Evolutionary conservation across 1,284 basidiomycete species (phyloP), one percentile per base, ranked within the genome.

Genomic region (Irpex lacteus): DNA sequence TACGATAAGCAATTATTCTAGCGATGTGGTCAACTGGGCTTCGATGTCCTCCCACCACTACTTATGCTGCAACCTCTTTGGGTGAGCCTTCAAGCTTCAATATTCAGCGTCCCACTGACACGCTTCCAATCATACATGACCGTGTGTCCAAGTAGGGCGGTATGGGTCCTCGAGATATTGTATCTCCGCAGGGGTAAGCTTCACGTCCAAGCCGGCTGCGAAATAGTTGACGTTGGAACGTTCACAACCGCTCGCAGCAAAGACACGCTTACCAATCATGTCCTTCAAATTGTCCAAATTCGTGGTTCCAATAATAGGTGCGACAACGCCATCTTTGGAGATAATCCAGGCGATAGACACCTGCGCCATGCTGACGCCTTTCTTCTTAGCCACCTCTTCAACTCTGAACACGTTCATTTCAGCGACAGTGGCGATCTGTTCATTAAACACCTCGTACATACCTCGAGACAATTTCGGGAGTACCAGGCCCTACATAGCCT

Each of bases 261-360:
- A 56, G 1, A 7, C 79, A 47, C 64, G 40, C 74, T 59, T 58
- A 84, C 81, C 80, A 26, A 85, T 75, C 60, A 82, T 74, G 56
- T 85, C 83, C 63, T 79, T 74, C 13, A 87, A 71, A 70, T 84
- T 84, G 67, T 81, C 74, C 7, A 85, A 69, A 54, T 75, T 81
- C 5, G 81, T 85, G 5, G 80, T 81, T 1, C 85, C 85, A 13
- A 86, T 77, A 67, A 86, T 84, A 2, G 84, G 85, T 8, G 84
- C 83, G 18, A 80, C 76, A 9, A 86, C 80, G 52, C 73, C 80
- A 75, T 76, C 71, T 61, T 69, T 70, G 13, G 68, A 18, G 36
- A 85, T 62, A 5, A 73, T 69, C 85, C 86, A 88, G 9, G 85
- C 85, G 5, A 85, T 66, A 3, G 81, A 77, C 37, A 88, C 75